These are phyloP conservation scores for Gastrolobium bilobum DNA, from an alignment of 306 rosid species.

Conservation along the genomic window DNA sequence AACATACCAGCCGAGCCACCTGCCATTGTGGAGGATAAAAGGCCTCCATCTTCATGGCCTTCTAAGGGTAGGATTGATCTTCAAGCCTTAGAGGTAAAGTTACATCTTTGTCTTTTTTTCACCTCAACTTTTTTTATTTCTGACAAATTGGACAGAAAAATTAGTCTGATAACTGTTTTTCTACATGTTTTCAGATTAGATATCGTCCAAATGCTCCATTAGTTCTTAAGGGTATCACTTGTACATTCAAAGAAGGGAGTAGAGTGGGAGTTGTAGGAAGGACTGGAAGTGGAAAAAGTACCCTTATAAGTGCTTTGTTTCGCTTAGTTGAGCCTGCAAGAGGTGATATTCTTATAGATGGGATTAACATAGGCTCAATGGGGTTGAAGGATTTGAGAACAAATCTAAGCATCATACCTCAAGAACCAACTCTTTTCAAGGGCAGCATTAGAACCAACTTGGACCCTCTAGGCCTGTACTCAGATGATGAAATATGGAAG, in stretches of 20 bases:
- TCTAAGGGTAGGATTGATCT: conserved; percentile 75
- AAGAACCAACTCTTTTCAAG: conserved; percentile 86
- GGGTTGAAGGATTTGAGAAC: conserved; percentile 82
- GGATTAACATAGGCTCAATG: conserved; percentile 68
- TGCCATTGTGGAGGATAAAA: conserved; percentile 60
- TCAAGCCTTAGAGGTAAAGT: conserved; percentile 63
- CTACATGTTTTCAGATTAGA: conserved; percentile 59
- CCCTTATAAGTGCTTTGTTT: conserved; percentile 83
- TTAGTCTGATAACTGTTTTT: background rate
- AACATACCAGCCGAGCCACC: conserved; percentile 74
- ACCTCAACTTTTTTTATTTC: background rate
- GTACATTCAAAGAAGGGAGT: conserved; percentile 72
- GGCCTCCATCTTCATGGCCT: conserved; percentile 85
- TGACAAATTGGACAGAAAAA: background rate
- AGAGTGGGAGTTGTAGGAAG: conserved; percentile 90
- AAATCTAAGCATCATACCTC: conserved; percentile 85
- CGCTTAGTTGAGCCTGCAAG: conserved; percentile 79
- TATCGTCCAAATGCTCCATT: conserved; percentile 74
- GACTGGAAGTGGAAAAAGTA: conserved; percentile 88
- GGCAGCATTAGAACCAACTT: conserved; percentile 80
- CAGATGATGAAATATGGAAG: conserved; percentile 86
- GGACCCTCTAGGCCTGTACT: conserved; percentile 82
- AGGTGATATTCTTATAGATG: conserved; percentile 71
- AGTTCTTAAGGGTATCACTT: conserved; percentile 77
- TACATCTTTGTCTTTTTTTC: background rate